Base-by-base conservation (phyloP, 805 yeast genomes). In the Saccharomycopsis sp. region DNA sequence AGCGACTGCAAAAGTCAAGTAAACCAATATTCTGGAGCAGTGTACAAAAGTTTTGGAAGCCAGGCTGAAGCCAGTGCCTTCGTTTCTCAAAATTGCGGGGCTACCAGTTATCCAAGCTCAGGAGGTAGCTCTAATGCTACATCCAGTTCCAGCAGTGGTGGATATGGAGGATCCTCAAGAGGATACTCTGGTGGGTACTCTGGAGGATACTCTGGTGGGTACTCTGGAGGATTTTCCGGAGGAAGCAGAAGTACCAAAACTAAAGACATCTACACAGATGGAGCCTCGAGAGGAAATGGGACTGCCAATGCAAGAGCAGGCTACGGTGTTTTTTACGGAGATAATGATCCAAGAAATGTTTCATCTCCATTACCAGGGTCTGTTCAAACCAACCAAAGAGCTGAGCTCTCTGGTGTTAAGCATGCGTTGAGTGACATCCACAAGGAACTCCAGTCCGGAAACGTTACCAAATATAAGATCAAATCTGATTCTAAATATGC, bases 401-500 rank as follows among this genome's bases (percentile, higher is more conserved):
- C 96, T 0, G 97, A 92, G 70, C 77, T 91, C 9, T 69, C 73
- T 14, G 97, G 96, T 0, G 76, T 87, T 19, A 67, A 72, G 3
- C 75, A 74, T 38, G 96, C 94, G 0, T 67, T 87, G 59, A 67
- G 68, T 3, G 64, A 66, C 3, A 75, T 85, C 17, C 53, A 62
- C 1, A 63, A 66, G 2, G 54, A 61, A 9, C 63, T 67, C 23
- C 65, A 64, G 41, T 64, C 62, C 0, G 60, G 65, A 1, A 64
- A 61, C 2, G 59, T 57, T 1, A 64, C 63, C 3, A 65, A 68
- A 47, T 80, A 77, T 61, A 70, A 66, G 2, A 82, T 91, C 15
- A 69, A 73, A 42, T 78, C 94, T 0, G 97, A 92, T 69, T 89
- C 97, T 0, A 75, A 77, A 65, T 89, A 89, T 64, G 75, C 87